Evolutionary conservation across 2,329 filamentous ascomycete species (phyloP).

Genomic region (Colletotrichum truncatum): DNA sequence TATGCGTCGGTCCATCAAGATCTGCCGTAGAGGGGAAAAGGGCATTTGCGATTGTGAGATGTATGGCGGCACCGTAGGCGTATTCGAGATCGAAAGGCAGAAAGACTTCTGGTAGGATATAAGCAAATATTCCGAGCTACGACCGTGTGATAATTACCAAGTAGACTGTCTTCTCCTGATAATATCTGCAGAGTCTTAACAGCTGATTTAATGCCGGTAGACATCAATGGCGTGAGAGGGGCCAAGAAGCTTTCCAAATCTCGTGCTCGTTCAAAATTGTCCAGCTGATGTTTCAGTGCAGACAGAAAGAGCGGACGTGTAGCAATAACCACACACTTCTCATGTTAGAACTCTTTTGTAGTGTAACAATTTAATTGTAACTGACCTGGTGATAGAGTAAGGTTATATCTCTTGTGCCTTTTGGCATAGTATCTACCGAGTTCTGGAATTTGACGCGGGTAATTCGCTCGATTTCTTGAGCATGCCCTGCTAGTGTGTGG

Average conservation of each 20-base stretch:
- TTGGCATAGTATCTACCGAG: constrained; percentile 41
- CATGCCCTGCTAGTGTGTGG: constrained; percentile 45
- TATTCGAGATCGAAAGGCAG: constrained; percentile 50
- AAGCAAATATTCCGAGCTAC: too few relatives aligned
- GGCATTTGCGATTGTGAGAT: constrained; percentile 46
- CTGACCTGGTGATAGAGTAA: constrained; percentile 49
- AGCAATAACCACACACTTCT: constrained; percentile 49
- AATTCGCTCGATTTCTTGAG: constrained; percentile 48
- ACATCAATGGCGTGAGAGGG: constrained; percentile 44
- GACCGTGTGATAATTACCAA: constrained; percentile 37
- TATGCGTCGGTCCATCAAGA: constrained; percentile 35
- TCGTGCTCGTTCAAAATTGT: constrained; percentile 37
- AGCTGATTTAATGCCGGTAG: constrained; percentile 51
- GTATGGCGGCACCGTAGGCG: constrained; percentile 43
- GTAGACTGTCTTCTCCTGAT: constrained; percentile 37
- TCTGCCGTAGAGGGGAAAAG: constrained; percentile 43
- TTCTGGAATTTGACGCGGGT: constrained; percentile 43
- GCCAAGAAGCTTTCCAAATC: constrained; percentile 42
- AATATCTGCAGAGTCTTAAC: constrained; percentile 49
- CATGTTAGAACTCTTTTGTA: neutral
- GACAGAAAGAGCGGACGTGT: constrained; percentile 49
- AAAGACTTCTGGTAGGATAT: constrained; percentile 41
- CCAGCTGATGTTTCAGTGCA: constrained; percentile 46
- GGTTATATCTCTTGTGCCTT: constrained; percentile 47
- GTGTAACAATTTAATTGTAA: neutral